Evolutionary conservation across 2,329 filamentous ascomycete genomes (phyloP).

Genomic region (Fusarium fujikuroi): DNA sequence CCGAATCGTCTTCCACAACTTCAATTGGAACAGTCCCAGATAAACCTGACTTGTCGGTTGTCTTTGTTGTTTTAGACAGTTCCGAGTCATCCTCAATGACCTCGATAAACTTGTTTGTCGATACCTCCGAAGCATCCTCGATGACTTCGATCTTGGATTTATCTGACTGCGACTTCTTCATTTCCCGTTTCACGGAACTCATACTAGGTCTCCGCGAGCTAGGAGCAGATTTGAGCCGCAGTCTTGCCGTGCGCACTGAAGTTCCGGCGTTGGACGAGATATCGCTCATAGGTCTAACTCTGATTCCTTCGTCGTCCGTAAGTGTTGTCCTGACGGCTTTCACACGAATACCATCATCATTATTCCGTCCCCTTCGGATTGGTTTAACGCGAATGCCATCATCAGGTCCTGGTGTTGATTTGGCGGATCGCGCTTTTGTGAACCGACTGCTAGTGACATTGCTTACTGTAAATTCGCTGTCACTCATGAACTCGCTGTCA

Average conservation of each 20-base stretch:
- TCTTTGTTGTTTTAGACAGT: constrained; percentile 33
- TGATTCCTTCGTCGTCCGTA: constrained; percentile 48
- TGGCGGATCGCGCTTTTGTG: constrained; percentile 37
- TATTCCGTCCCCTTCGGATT: constrained; percentile 46
- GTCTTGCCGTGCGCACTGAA: constrained; percentile 40
- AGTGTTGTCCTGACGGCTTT: constrained; percentile 37
- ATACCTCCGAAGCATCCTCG: constrained; percentile 26
- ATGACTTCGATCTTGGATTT: constrained; percentile 19
- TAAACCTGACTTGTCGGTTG: constrained; percentile 4
- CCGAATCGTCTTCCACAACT: constrained; percentile 52
- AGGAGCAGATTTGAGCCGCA: constrained; percentile 45
- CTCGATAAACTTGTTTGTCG: constrained; percentile 22
- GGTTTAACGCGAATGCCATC: constrained; percentile 60
- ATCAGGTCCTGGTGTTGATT: constrained; percentile 45
- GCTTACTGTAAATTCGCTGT: constrained; percentile 47
- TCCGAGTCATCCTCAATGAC: constrained; percentile 32
- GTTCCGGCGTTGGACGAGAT: constrained; percentile 42
- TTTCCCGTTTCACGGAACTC: constrained; percentile 46
- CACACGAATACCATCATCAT: constrained; percentile 51
- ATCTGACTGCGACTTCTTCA: constrained; percentile 35
- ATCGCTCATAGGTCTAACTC: constrained; percentile 46
- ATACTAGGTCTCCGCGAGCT: constrained; percentile 40
- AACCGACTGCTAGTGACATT: constrained; percentile 38
- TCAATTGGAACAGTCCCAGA: constrained; percentile 38
- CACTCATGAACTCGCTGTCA: constrained; percentile 45